These are phyloP conservation scores for Chlorella sp. DNA, from an alignment of 139 green algal genomes.

Conservation along the genomic window DNA sequence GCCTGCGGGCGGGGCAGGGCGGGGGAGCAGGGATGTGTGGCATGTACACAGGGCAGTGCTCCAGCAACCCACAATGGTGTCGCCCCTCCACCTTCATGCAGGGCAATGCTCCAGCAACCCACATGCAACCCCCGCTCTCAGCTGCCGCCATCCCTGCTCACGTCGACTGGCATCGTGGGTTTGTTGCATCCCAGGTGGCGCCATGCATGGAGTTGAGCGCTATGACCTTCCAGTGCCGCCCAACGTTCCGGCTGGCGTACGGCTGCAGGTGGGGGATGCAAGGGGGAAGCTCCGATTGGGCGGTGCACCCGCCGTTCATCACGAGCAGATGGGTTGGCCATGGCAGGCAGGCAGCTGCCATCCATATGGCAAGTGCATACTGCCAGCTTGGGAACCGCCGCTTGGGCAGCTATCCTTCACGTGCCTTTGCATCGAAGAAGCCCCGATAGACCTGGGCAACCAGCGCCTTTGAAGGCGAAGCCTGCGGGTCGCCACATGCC, in stretches of 20 bases:
- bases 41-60: too few species aligned
- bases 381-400: too few species aligned
- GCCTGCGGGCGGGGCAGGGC: background rate
- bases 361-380: too few species aligned
- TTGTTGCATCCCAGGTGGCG: constrained; percentile 9
- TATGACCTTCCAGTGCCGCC: constrained; percentile 18
- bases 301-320: too few species aligned
- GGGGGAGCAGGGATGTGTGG: background rate
- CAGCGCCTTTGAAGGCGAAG: constrained; percentile 7
- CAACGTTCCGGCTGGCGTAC: constrained; percentile 7
- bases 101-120: too few species aligned
- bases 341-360: too few species aligned
- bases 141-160: background rate
- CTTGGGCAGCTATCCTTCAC: too few species aligned
- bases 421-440: constrained; percentile 6
- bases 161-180: constrained; percentile 8
- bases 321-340: too few species aligned
- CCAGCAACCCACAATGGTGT: too few species aligned
- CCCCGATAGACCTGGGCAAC: background rate
- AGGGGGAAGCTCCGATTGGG: too few species aligned
- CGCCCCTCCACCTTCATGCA: too few species aligned
- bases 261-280: background rate
- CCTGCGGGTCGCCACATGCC: background rate
- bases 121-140: too few species aligned
- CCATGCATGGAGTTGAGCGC: constrained; percentile 15